Percentiles rank a stretch among this genome's conserved stretches.
Evolutionary conservation across 805 yeast genomes (phyloP).

Genomic region (Ogataea trehaloabstinens): DNA sequence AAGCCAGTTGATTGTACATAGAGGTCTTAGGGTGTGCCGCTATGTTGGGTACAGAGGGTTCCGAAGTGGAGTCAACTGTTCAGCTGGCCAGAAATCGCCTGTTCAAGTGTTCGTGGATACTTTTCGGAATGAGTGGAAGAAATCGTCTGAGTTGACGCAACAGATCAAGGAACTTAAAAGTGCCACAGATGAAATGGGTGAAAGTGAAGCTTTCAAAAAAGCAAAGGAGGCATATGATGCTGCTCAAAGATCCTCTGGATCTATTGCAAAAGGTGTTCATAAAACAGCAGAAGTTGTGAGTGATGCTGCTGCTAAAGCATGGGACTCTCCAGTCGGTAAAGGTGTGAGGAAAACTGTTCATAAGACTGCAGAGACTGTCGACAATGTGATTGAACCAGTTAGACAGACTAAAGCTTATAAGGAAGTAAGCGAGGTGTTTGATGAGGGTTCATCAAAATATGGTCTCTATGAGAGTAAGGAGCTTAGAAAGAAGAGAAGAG

Average conservation of each 20-base stretch:
- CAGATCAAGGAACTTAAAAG: conserved; percentile 93
- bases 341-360: conserved; percentile 85
- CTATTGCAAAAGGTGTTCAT: conserved; percentile 65
- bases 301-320: conserved; percentile 81
- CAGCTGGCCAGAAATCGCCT: conserved; percentile 60
- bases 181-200: conserved; percentile 92
- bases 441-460: conserved; percentile 87
- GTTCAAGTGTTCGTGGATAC: conserved; percentile 91
- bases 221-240: conserved; percentile 90
- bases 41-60: conserved; percentile 16
- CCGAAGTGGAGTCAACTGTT: conserved; percentile 9
- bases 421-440: conserved; percentile 83
- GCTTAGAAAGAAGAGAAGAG: conserved; percentile 71
- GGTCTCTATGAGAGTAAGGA: conserved; percentile 92
- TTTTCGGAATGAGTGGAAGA: conserved; percentile 86
- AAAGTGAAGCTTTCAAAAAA: conserved; percentile 86
- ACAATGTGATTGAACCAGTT: conserved; percentile 87
- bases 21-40: conserved; percentile 1
- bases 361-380: conserved; percentile 80
- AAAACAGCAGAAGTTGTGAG: conserved; percentile 96
- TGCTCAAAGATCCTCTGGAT: conserved; percentile 70
- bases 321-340: conserved; percentile 94
- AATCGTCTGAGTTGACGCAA: conserved; percentile 83
- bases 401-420: conserved; percentile 87
- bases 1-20: conserved; percentile 7